Percentiles rank a stretch among this genome's conserved stretches.
Conservation (phyloP, 2,329 filamentous ascomycete species). For the Fusarium graminum region DNA sequence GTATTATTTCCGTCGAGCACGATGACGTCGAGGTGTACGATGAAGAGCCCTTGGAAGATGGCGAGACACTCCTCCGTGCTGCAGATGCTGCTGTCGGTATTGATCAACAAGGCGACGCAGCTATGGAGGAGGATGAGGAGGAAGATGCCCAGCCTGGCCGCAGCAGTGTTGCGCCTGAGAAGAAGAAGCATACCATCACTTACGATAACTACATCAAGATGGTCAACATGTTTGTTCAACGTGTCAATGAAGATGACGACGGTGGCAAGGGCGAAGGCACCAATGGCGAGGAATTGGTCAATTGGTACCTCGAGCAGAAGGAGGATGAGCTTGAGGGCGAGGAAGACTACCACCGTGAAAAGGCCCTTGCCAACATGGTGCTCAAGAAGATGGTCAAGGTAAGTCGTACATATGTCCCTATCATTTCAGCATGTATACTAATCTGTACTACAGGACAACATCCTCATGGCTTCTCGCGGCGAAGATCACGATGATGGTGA, state of each 20-base stretch:
- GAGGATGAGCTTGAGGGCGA: constrained; percentile 85
- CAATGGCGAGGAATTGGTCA: constrained; percentile 81
- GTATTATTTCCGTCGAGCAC: constrained; percentile 97
- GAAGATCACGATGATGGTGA: constrained; percentile 67
- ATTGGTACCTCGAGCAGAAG: constrained; percentile 94
- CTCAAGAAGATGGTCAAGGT: constrained; percentile 97
- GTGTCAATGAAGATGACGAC: constrained; percentile 85
- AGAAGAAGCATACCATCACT: constrained; percentile 86
- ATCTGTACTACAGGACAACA: constrained; percentile 75
- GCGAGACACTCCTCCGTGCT: constrained; percentile 60
- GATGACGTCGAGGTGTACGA: constrained; percentile 97
- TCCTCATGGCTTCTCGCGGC: constrained; percentile 82
- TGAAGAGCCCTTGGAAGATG: constrained; percentile 64
- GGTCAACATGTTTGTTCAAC: constrained; percentile 85
- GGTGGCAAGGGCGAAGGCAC: constrained; percentile 80
- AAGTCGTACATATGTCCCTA: constrained; percentile 51
- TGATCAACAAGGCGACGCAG: constrained; percentile 62
- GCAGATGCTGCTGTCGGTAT: constrained; percentile 59
- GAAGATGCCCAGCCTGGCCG: constrained; percentile 51
- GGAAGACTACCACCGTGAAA: constrained; percentile 84
- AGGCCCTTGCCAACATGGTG: constrained; percentile 82
- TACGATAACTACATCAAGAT: constrained; percentile 96
- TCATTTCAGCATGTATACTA: constrained; percentile 43
- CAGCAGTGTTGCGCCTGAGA: constrained; percentile 53
- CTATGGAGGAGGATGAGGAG: constrained; percentile 56